A percentile compares a stretch with the other conserved stretches of the same genome.
Conservation (phyloP, 805 yeast genomes). For the Sungouiella blattae region DNA sequence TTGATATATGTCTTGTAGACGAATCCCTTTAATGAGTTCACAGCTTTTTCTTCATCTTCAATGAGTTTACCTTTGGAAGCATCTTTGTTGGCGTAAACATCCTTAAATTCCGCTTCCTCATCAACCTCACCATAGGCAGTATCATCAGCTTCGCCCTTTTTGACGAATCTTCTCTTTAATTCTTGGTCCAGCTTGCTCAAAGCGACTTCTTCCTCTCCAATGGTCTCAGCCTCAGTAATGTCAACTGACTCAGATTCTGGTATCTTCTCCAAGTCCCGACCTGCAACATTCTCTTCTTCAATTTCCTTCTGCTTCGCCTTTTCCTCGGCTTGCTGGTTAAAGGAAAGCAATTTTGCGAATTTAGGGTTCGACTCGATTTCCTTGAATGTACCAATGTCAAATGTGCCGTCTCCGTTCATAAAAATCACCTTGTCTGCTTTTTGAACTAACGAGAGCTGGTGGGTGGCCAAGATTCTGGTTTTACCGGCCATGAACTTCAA, state of each 20-base stretch:
- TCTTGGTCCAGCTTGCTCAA: no score
- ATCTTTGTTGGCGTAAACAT: constrained; percentile 23
- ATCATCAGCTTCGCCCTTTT: constrained; percentile 4
- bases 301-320: constrained; percentile 20
- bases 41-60: constrained; percentile 55
- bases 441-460: constrained; percentile 69
- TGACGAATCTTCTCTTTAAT: no score
- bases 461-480: constrained; percentile 80
- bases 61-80: constrained; percentile 24
- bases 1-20: constrained; percentile 51
- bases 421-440: constrained; percentile 69
- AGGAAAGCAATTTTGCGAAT: constrained; percentile 39
- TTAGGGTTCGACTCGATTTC: constrained; percentile 44
- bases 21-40: constrained; percentile 45
- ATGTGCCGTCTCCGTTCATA: constrained; percentile 59
- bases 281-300: constrained; percentile 12
- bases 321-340: constrained; percentile 16
- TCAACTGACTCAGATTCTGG: constrained; percentile 29
- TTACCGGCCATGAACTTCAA: constrained; percentile 51
- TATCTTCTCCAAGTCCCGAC: constrained; percentile 26
- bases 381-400: constrained; percentile 58
- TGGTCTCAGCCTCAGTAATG: no score
- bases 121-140: constrained; percentile 11
- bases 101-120: constrained; percentile 33
- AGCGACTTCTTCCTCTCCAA: constrained; percentile 19